These are phyloP conservation scores for Geranomyces variabilis DNA, from an alignment of 192 early-diverging fungal genomes.

Conservation along the genomic window DNA sequence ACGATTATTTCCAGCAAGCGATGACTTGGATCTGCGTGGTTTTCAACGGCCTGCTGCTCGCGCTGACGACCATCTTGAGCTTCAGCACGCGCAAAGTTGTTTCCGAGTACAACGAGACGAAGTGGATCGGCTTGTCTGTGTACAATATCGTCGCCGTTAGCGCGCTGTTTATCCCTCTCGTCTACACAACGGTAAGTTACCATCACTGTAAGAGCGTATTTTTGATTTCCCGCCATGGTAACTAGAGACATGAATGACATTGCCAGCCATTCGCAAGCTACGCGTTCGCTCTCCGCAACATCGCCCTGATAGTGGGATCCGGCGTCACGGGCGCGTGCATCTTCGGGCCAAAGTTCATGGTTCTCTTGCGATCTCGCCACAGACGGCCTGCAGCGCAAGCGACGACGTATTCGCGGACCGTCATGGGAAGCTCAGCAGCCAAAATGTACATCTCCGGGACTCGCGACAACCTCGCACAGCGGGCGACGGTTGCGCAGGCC, in stretches of 20 bases:
- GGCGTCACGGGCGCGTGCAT: background rate
- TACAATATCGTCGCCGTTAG: constrained; percentile 21
- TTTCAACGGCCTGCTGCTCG: constrained; percentile 14
- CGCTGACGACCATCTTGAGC: constrained; percentile 9
- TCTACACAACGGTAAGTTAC: constrained; percentile 22
- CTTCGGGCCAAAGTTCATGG: constrained; percentile 20
- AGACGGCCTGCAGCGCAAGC: background rate
- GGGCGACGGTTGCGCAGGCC: background rate
- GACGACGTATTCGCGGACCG: background rate
- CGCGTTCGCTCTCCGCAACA: constrained; percentile 1
- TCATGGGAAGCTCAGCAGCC: background rate
- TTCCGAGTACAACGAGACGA: constrained; percentile 29
- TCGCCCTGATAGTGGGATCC: constrained; percentile 1
- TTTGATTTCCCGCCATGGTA: too few relatives aligned
- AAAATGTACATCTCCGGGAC: background rate
- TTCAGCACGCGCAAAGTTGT: constrained; percentile 17
- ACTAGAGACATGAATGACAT: too few relatives aligned
- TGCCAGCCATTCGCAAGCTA: constrained; percentile 11
- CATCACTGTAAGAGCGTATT: too few relatives aligned
- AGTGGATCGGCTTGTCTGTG: constrained; percentile 25
- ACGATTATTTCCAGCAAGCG: background rate
- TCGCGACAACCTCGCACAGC: background rate
- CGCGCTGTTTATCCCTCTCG: constrained; percentile 9
- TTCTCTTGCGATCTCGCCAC: background rate
- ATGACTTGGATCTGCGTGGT: constrained; percentile 16